Base-by-base conservation (phyloP, 192 early-diverging fungal genomes). In the Dimargaris xerosporica region DNA sequence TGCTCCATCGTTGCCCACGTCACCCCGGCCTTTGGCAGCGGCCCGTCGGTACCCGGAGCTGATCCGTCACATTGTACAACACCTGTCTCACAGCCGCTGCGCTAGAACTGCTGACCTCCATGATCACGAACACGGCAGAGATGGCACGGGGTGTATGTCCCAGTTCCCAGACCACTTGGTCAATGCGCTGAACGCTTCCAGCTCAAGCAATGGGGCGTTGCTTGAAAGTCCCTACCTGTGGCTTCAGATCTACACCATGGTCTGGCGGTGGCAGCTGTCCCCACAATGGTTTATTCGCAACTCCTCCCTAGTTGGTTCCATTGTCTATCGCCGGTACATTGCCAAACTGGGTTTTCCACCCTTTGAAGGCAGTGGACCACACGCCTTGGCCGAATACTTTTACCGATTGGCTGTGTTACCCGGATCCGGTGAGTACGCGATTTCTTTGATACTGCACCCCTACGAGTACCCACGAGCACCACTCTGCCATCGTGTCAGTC, bases 361-460 rank as follows among this genome's bases (percentile, higher is more conserved):
- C 34, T 5, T 92, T 43, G 79, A 73, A 52, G 78, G 81, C 13
- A 69, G 71, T 43, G 90, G 91, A 61, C 75, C 71, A 54, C 70
- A 69, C 43, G 79, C 84, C 60, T 66, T 95, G 64, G 78, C 84
- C 50, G 83, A 85, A n/a, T 95, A 95, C 63, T 70, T 91, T 54
- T 86, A 88, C 70, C 85, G 91, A 64, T 89, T 93, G 42, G 75
- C 84, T 0, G 80, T 80, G n/a, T 80, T 81, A 41, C 78, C 77
- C 1, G 90, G 90, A 16, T 86, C 85, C 62, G 91, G 91, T 12
- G 93, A 93, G 69, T 88, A 80, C 69, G 88, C 91, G 2, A 66
- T 95, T 21, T 74, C 85, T n/a, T 77, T 84, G 3, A 73, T 93
- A 16, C 69, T 92, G 23, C 68, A 80, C 0, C 89, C 89, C 25